Evolutionary conservation across 2,329 filamentous ascomycete genomes (phyloP), one percentile per base, ranked within the genome.

Genomic region (Aspergillus amoenus): DNA sequence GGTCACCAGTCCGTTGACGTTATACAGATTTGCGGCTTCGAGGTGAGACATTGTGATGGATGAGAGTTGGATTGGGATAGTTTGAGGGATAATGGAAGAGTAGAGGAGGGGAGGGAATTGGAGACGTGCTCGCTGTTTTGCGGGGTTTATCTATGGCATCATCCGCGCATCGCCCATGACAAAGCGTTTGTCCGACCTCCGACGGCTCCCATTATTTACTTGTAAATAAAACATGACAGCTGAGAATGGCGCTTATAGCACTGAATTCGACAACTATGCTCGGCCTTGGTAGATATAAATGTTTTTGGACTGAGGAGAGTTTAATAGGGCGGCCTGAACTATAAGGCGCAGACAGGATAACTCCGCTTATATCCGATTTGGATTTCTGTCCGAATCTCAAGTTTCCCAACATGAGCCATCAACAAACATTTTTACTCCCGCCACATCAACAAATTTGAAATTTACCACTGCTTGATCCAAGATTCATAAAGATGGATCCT

Each of bases 1-100:
- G 21, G 75, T 80, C 3, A 84, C 79, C 24, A 81, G 72, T 50
- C 76, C 81, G 56, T 82, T 74, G 61, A 83, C 79, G 15, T 75
- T 76, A 70, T 84, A 84, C 4, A 84, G 67, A 12, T 70, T 68
- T 8, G 70, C 69, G 11, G 68, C 63, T 51, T 71, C 61, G 0
- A 73, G 59, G 42, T 71, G 59, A 6, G 71, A 66, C 71, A 73
- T 73, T 12, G 21, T 61, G 60, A 9, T 30, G 3, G 27, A 30
- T 30, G 27, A 9, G 2, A 8, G 39, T 39, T 22, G 12, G 1
- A 32, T 13, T 52, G 17, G 24, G 55, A 32, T 55, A 11, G 21
- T 22, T 32, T 4, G 21, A 11, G 12, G 9, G 22, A 34, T 21
- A 43, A 9, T 17, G 22, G 37, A 12, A 32, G 12, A 13, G 24